Conservation (phyloP, 495 filamentous ascomycete species). For the Oidiodendron maius region DNA sequence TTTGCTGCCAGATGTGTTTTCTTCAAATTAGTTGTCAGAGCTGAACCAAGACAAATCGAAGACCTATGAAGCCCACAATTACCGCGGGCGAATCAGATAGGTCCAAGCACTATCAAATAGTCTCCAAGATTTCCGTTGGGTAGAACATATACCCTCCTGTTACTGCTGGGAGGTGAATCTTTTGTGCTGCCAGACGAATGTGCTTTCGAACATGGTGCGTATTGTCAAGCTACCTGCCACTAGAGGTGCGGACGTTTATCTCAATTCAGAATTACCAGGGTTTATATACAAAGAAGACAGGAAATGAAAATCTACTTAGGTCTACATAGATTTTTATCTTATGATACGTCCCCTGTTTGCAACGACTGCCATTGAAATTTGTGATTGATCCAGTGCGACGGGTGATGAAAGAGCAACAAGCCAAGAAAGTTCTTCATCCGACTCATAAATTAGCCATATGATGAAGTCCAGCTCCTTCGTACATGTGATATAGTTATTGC, state of each 20-base stretch:
- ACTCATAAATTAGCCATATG: not conserved
- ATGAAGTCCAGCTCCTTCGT: not conserved
- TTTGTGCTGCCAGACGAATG: not conserved
- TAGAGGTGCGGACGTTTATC: not conserved
- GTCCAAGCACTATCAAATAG: too few species aligned
- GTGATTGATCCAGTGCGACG: not conserved
- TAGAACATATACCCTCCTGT: not conserved
- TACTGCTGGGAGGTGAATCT: not conserved
- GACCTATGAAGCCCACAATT: not conserved
- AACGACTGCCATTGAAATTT: not conserved
- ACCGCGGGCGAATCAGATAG: too few species aligned
- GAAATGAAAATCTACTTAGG: not conserved
- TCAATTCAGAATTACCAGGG: not conserved
- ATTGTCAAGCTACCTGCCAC: not conserved
- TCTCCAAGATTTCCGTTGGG: not conserved
- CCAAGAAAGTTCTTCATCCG: not conserved
- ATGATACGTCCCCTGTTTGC: not conserved
- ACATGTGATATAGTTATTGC: not conserved
- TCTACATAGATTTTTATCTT: not conserved
- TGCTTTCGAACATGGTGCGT: not conserved
- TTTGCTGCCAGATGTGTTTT: not conserved
- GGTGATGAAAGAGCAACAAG: not conserved
- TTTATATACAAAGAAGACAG: not conserved
- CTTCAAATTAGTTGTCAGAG: not conserved
- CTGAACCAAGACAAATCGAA: not conserved